Percentiles rank a stretch among this genome's conserved stretches.
phyloP scores from a whole-genome alignment of 23 red algal species.

The Gracilaria vermiculophylla region DNA sequence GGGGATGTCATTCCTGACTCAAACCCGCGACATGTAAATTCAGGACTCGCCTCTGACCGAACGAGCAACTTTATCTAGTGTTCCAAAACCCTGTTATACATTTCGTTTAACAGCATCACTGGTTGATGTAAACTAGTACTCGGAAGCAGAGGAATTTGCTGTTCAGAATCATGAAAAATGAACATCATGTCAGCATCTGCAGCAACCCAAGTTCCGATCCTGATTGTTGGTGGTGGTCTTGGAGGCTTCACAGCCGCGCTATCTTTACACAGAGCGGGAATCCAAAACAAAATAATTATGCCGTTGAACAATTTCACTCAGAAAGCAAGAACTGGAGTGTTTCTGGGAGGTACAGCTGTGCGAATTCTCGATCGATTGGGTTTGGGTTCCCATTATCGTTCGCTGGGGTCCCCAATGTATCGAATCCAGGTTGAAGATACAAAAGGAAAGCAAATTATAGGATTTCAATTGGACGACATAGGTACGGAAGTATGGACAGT shows the following conservation, averaged over 20 bases:
- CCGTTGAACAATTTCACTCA: slow-evolving; percentile 38
- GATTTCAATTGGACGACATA: slow-evolving; percentile 27
- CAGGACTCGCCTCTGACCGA: no score
- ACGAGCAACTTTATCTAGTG: no score
- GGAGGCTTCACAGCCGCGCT: slow-evolving; percentile 59
- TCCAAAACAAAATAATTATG: slow-evolving; percentile 49
- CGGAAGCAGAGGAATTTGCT: background rate
- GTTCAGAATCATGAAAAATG: background rate
- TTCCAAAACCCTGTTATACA: background rate
- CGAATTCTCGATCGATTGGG: slow-evolving; percentile 66
- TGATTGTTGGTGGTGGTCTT: slow-evolving; percentile 62
- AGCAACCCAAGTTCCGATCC: slow-evolving; percentile 36
- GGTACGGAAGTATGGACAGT: slow-evolving; percentile 62
- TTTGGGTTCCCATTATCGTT: slow-evolving; percentile 46
- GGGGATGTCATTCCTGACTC: no score
- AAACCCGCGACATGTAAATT: no score
- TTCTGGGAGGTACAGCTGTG: slow-evolving; percentile 36
- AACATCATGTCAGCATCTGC: slow-evolving; percentile 6
- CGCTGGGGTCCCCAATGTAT: slow-evolving; percentile 38
- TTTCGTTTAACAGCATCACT: background rate
- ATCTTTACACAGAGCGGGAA: slow-evolving; percentile 53
- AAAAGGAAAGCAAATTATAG: slow-evolving; percentile 31
- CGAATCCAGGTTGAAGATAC: slow-evolving; percentile 11
- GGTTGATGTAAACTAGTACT: background rate
- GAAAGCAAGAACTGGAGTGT: slow-evolving; percentile 40